These are phyloP conservation scores for Hyparrhenia diplandra DNA, from an alignment of 176 grass and related monocot genomes.

Conservation along the genomic window DNA sequence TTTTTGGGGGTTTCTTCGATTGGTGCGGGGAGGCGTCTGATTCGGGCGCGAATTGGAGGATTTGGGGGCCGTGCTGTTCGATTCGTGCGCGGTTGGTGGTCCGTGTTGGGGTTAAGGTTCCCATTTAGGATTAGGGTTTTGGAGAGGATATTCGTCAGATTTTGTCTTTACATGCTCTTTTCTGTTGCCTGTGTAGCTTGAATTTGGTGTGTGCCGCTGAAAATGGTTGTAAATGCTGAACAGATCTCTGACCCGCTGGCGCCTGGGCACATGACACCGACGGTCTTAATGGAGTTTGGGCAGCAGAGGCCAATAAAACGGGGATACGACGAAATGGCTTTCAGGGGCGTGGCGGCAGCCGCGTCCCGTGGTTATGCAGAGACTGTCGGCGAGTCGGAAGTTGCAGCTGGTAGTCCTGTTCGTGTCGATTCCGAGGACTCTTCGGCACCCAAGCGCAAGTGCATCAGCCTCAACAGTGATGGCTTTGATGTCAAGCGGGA, in stretches of 20 bases:
- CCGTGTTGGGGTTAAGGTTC: neutral
- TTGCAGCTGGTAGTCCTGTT: conserved; percentile 40
- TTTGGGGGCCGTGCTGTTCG: neutral
- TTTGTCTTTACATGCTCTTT: neutral
- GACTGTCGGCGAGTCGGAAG: conserved; percentile 56
- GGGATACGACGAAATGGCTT: conserved; percentile 38
- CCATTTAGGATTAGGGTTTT: conserved; percentile 27
- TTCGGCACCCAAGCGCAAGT: conserved; percentile 67
- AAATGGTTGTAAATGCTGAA: neutral
- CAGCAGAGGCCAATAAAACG: conserved; percentile 52
- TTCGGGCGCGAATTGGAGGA: conserved; percentile 17
- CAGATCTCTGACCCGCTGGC: conserved; percentile 38
- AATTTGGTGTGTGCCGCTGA: conserved; percentile 20
- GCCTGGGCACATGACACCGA: conserved; percentile 59
- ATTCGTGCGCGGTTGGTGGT: neutral
- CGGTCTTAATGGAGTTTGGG: conserved; percentile 50
- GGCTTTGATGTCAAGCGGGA: conserved; percentile 55
- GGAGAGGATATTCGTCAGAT: neutral
- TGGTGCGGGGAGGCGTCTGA: neutral
- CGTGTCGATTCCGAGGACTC: conserved; percentile 72
- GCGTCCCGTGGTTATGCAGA: conserved; percentile 19
- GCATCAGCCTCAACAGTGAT: conserved; percentile 67
- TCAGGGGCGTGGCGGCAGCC: neutral
- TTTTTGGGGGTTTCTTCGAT: conserved; percentile 1
- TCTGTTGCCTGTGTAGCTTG: neutral